These are phyloP conservation scores for Acer negundo DNA, from an alignment of 345 rosid species.

Conservation along the genomic window DNA sequence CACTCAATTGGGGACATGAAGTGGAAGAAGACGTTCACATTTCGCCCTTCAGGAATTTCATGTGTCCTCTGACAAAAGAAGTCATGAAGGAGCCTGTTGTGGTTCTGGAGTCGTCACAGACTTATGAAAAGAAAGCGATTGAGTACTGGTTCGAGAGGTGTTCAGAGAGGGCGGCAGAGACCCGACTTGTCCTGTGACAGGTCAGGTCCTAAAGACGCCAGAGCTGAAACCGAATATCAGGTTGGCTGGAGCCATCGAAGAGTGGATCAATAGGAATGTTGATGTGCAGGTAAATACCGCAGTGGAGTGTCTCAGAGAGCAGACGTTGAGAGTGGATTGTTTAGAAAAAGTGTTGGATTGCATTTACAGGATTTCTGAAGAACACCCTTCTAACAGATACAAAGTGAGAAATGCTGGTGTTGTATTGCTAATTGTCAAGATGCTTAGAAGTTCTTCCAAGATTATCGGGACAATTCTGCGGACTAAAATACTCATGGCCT, in stretches of 20 bases:
- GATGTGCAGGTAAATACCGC: conserved; percentile 33
- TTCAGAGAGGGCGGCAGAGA: conserved; percentile 36
- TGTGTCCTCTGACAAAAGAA: conserved; percentile 52
- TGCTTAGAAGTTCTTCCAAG: conserved; percentile 35
- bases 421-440: conserved; percentile 28
- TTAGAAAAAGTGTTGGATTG: conserved; percentile 32
- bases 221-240: conserved; percentile 44
- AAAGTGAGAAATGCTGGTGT: conserved; percentile 41
- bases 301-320: conserved; percentile 32
- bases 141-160: conserved; percentile 42
- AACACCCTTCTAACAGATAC: conserved; percentile 36
- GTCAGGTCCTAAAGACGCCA: conserved; percentile 36
- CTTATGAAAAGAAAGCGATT: conserved; percentile 44
- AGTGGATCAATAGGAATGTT: conserved; percentile 46
- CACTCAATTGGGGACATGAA: conserved; percentile 17
- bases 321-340: conserved; percentile 24
- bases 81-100: conserved; percentile 49
- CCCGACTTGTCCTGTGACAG: conserved; percentile 46
- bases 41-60: conserved; percentile 39
- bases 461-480: not conserved
- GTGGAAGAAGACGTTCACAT: conserved; percentile 39
- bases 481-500: conserved; percentile 24
- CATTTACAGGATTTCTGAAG: conserved; percentile 36
- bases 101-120: conserved; percentile 44
- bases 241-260: conserved; percentile 47